Evolutionary conservation across 202 grass and related monocot genomes (phyloP).

Genomic region (Schoenoplectus tabernaemontani): DNA sequence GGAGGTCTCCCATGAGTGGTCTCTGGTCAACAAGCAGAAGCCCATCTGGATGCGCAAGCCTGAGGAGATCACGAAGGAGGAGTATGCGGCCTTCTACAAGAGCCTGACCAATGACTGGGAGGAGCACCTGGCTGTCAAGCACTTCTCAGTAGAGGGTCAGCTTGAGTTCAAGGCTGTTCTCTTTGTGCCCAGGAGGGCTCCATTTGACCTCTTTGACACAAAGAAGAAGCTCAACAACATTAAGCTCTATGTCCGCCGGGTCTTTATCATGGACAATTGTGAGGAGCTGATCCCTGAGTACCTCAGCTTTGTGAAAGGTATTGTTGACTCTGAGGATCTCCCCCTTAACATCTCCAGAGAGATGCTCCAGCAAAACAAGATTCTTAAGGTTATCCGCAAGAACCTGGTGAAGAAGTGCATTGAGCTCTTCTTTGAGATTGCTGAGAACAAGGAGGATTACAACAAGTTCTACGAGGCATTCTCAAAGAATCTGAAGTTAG

Average conservation of each 20-base stretch:
- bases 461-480: constrained; percentile 94
- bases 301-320: constrained; percentile 88
- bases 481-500: constrained; percentile 93
- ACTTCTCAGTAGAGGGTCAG: constrained; percentile 96
- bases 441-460: constrained; percentile 97
- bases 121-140: constrained; percentile 82
- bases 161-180: constrained; percentile 91
- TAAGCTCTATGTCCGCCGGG: constrained; percentile 79
- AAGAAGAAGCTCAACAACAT: constrained; percentile 91
- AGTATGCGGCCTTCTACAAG: constrained; percentile 95
- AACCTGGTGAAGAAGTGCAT: constrained; percentile 94
- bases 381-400: constrained; percentile 87
- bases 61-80: constrained; percentile 92
- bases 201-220: constrained; percentile 84
- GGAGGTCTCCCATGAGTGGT: constrained; percentile 94
- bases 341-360: constrained; percentile 92
- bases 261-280: constrained; percentile 98
- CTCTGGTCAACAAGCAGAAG: constrained; percentile 89
- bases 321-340: constrained; percentile 96
- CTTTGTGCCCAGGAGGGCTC: constrained; percentile 82
- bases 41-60: constrained; percentile 98
- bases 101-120: constrained; percentile 89
- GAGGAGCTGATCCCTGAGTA: constrained; percentile 89
- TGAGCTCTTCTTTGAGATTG: constrained; percentile 91
- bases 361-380: constrained; percentile 99